Conservation (phyloP, 768 basidiomycete species). For the Trametes cinnabarina region DNA sequence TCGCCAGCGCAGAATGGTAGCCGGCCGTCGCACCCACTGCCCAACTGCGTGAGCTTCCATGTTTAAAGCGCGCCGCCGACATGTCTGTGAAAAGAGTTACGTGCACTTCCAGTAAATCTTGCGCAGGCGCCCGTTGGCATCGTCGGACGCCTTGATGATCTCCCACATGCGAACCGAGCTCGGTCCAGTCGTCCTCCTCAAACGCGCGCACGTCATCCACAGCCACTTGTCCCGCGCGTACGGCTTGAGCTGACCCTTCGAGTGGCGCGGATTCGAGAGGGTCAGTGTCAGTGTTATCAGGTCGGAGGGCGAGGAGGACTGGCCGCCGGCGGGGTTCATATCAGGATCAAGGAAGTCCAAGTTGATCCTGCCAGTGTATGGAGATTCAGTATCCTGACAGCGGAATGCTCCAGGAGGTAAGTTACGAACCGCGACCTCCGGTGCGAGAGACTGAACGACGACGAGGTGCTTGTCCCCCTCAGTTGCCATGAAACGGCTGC, state of each 20-base stretch:
- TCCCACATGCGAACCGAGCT: conserved; percentile 25
- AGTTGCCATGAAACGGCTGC: conserved; percentile 43
- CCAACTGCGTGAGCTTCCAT: too few relatives aligned
- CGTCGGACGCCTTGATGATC: conserved; percentile 24
- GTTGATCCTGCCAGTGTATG: conserved; percentile 32
- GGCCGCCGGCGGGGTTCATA: conserved; percentile 46
- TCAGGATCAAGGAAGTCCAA: conserved; percentile 40
- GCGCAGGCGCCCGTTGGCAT: conserved; percentile 21
- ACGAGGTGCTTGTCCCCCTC: conserved; percentile 36
- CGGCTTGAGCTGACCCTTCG: background rate
- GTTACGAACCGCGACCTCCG: conserved; percentile 38
- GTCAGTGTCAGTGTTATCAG: conserved; percentile 43
- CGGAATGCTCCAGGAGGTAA: background rate
- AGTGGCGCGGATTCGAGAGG: conserved; percentile 42
- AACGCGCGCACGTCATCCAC: conserved; percentile 28
- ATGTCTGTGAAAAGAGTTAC: background rate
- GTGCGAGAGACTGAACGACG: conserved; percentile 38
- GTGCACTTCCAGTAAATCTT: conserved; percentile 28
- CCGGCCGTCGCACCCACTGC: conserved; percentile 31
- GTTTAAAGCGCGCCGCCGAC: background rate
- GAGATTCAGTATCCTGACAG: background rate
- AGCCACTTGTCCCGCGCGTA: conserved; percentile 32
- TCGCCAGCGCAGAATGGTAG: conserved; percentile 25
- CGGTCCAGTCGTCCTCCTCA: conserved; percentile 29
- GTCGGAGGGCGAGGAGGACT: conserved; percentile 50